phyloP scores from a whole-genome alignment of 2,329 filamentous ascomycete species.

The Neoarthrinium moseri region DNA sequence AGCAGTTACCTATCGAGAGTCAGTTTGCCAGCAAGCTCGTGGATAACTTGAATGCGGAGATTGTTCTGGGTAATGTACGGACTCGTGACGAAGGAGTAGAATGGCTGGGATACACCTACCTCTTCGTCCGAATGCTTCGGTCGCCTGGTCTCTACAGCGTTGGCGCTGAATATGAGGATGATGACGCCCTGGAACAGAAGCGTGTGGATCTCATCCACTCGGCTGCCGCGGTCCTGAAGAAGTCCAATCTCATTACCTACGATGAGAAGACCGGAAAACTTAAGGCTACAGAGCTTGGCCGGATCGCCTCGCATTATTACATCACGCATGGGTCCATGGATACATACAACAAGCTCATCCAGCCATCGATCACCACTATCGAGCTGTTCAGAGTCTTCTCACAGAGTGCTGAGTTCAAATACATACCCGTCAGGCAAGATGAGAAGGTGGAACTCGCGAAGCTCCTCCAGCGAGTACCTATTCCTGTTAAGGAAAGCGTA shows the following conservation, averaged over 20 bases:
- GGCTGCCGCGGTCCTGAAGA: constrained; percentile 82
- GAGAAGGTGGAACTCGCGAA: constrained; percentile 97
- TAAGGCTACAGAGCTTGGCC: constrained; percentile 88
- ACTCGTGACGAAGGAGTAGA: constrained; percentile 95
- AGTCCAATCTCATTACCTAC: constrained; percentile 87
- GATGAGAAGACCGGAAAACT: constrained; percentile 89
- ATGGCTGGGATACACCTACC: constrained; percentile 97
- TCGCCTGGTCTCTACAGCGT: constrained; percentile 95
- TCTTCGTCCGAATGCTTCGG: constrained; percentile 96
- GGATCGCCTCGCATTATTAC: constrained; percentile 97
- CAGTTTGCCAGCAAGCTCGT: constrained; percentile 91
- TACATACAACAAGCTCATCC: constrained; percentile 93
- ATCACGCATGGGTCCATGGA: constrained; percentile 96
- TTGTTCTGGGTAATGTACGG: constrained; percentile 91
- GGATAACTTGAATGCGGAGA: constrained; percentile 94
- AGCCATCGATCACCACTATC: constrained; percentile 88
- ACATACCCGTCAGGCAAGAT: constrained; percentile 95
- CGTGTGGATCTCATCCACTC: constrained; percentile 97
- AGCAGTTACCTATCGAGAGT: constrained; percentile 95
- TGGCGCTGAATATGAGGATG: constrained; percentile 91
- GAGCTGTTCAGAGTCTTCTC: constrained; percentile 97
- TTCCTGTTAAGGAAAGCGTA: constrained; percentile 96
- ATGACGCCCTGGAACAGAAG: constrained; percentile 89
- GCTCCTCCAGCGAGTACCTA: constrained; percentile 82
- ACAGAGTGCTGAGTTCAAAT: constrained; percentile 97